Evolutionary conservation across 1,284 basidiomycete species (phyloP), one percentile per base, ranked within the genome.

Genomic region (Apiotrichum laibachii): DNA sequence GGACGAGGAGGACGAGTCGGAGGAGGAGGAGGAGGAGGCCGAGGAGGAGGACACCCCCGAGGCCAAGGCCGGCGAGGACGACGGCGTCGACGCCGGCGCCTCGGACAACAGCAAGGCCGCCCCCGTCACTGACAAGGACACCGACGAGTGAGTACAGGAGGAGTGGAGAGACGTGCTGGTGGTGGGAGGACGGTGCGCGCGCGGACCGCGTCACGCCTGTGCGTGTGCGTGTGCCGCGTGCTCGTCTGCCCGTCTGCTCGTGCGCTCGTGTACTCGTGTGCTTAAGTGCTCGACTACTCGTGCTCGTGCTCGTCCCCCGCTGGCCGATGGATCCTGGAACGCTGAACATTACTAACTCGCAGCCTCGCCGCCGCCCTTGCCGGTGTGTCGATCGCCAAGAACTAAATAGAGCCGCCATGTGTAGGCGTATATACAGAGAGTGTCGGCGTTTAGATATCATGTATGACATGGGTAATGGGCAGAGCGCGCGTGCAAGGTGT

Each of bases 1-100:
- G 42, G 81, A 80, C 45, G 80, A 82, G 52, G 81, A 81, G 55
- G 82, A 81, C 46, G 81, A 80, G 42, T 79, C 44, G 51, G 51
- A 53, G 40, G 80, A 82, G 48, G 77, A 79, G 35, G 81, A 80
- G 18, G 79, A 79, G 52, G 77, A 67, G 31, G 74, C 69, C 22
- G 77, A 69, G 53, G 71, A 65, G 58, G 65, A 66, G 48, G 71
- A 76, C 44, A 72, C 70, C 9, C 78, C 77, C 45, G 76, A 81
- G 57, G 77, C 80, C 49, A 67, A 74, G 43, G 72, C 71, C 18
- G 69, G 69, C 46, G 63, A 64, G 33, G 67, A 63, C 53, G 62
- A 66, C 35, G 71, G 72, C 39, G 73, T 77, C 43, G 71, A 65
- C 16, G 67, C 72, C 21, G 71, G 66, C 15, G 63, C 54, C 19